Conservation (phyloP, 1,139 yeast species). For the Kodamaea plutei region DNA sequence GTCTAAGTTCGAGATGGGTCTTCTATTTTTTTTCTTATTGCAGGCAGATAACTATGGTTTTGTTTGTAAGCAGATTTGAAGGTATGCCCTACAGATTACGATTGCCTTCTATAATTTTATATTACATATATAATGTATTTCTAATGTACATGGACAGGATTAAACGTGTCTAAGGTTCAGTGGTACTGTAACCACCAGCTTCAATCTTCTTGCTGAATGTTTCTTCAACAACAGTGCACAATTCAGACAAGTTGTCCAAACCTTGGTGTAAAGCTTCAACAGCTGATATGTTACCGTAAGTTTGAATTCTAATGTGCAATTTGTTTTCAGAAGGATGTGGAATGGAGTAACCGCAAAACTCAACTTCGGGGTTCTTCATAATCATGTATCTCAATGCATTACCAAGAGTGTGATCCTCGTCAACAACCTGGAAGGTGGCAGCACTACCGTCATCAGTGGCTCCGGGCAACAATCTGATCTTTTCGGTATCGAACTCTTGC, state of each 20-base stretch:
- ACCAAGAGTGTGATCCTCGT: conserved; percentile 95
- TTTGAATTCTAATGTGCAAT: conserved; percentile 87
- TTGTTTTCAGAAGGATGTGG: conserved; percentile 98
- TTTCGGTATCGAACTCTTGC: conserved; percentile 45
- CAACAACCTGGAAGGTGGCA: conserved; percentile 86
- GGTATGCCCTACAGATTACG: no score
- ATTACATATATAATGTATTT: no score
- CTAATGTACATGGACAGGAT: conserved; percentile 1
- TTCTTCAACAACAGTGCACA: conserved; percentile 81
- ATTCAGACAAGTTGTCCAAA: conserved; percentile 73
- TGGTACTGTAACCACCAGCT: conserved; percentile 45
- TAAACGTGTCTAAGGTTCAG: conserved; percentile 43
- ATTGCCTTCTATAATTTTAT: no score
- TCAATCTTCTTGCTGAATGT: conserved; percentile 64
- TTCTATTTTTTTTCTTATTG: neutral
- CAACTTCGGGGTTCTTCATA: conserved; percentile 97
- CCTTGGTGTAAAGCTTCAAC: conserved; percentile 93
- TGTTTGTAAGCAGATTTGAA: neutral
- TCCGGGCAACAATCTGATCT: conserved; percentile 70
- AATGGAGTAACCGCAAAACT: conserved; percentile 95
- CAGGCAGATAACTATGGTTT: neutral
- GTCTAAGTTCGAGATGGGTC: no score
- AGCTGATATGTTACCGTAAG: conserved; percentile 86
- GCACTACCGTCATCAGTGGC: conserved; percentile 94
- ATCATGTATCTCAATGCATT: conserved; percentile 89